Evolutionary conservation across 768 basidiomycete genomes (phyloP).

Genomic region (Mycena albidolilacea): DNA sequence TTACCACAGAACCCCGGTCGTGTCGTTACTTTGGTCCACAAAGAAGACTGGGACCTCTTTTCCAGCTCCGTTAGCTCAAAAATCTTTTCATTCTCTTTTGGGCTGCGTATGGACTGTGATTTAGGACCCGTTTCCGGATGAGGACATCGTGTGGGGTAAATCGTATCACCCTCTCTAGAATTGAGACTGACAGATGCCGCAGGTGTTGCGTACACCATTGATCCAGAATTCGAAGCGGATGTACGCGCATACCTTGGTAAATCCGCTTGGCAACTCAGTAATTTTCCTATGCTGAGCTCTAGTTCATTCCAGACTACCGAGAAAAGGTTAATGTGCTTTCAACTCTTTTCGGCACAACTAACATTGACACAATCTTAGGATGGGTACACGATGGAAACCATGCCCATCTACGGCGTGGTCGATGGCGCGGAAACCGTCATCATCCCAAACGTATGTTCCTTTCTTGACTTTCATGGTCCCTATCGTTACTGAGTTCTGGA

Average conservation of each 20-base stretch:
- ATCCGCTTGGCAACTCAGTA: neutral
- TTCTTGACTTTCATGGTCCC: neutral
- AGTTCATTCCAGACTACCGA: constrained; percentile 71
- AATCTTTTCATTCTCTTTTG: neutral
- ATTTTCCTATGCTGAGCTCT: neutral
- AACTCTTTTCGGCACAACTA: neutral
- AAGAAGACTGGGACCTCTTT: constrained; percentile 88
- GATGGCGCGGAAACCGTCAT: constrained; percentile 68
- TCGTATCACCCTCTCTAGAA: neutral
- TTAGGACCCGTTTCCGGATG: constrained; percentile 78
- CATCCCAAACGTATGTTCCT: constrained; percentile 64
- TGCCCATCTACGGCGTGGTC: constrained; percentile 79
- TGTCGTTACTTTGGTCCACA: constrained; percentile 91
- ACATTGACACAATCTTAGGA: constrained; percentile 65
- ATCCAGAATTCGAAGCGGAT: constrained; percentile 79
- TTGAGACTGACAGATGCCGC: neutral
- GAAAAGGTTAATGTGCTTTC: constrained; percentile 73
- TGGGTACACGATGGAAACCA: constrained; percentile 88
- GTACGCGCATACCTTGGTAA: constrained; percentile 89
- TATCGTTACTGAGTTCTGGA: constrained; percentile 20
- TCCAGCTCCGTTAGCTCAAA: constrained; percentile 66
- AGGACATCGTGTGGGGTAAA: constrained; percentile 90
- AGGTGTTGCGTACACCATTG: constrained; percentile 93
- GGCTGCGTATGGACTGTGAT: neutral
- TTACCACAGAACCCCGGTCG: constrained; percentile 79